Base-by-base conservation (phyloP, 2,329 filamentous ascomycete genomes). In the Neoarthrinium moseri region DNA sequence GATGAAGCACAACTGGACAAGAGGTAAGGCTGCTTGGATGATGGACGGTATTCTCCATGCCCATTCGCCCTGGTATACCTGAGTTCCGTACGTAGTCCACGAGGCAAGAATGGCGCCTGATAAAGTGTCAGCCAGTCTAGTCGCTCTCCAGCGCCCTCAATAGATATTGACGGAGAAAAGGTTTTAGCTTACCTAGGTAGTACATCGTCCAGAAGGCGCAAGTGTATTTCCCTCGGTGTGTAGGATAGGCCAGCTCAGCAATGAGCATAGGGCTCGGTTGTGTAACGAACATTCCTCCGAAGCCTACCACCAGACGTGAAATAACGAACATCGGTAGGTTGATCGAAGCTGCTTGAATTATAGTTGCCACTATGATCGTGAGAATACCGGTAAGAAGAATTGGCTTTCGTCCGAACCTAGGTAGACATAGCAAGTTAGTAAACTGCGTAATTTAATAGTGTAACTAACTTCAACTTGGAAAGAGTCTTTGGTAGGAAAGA, bases 241-340 rank as follows among this genome's bases (percentile, higher is more conserved):
- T 56, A 12, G 65, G 65, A 50, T 67, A 63, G 5, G 61, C 57
- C 21, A 68, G 32, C 43, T 69, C 66, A 2, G 63, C 56, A 23
- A 67, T 63, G 18, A 66, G 57, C 41, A 65, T 52, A 5, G 65
- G 64, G 5, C 65, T 63, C 7, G 67, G 62, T 23, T 62, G 61
- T 26, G 65, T 60, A 6, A 70, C 66, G 50, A 75, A 66, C 46
- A 68, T 68, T 38, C 67, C 63, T 42, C 57, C 64, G 48, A 67
- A 65, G 39, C 67, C 67, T 36, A 62, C 62, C 21, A 72, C 50
- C 43, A 68, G 58, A 23, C 60, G 64, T n/a, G 68, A 65, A 17
- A 65, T 41, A 22, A 64, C 52, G 39, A 64, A 67, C 46, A 66
- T 68, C 21, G 59, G 56, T 23, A 63, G 55, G 52, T 66, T 67